Conservation (phyloP, 2,329 filamentous ascomycete species). For the Stachybotrys echinatus region DNA sequence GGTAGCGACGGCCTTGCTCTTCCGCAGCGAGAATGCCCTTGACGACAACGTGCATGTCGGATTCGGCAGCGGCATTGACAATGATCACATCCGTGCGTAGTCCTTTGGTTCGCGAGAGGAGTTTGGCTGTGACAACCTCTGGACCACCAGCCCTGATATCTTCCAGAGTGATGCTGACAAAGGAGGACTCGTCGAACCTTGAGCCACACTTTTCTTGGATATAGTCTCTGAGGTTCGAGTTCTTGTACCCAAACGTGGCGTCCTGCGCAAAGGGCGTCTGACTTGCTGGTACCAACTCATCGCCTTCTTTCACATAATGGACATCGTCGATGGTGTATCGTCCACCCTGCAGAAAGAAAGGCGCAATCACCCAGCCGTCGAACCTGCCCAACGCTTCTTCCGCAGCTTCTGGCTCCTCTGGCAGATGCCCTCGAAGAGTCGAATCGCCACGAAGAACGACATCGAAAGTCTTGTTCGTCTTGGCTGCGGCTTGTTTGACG, state of each 20-base stretch:
- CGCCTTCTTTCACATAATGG: slow-evolving; percentile 51
- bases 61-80: slow-evolving; percentile 47
- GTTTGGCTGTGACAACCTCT: slow-evolving; percentile 14
- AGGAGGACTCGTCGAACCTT: slow-evolving; percentile 15
- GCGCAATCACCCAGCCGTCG: slow-evolving; percentile 48
- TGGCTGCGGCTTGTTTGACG: slow-evolving; percentile 36
- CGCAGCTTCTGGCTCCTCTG: slow-evolving; percentile 45
- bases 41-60: slow-evolving; percentile 51
- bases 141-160: slow-evolving; percentile 25
- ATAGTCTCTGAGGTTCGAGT: slow-evolving; percentile 42
- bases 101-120: slow-evolving; percentile 25
- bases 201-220: slow-evolving; percentile 43
- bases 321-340: slow-evolving; percentile 49
- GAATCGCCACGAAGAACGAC: slow-evolving; percentile 51
- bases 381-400: slow-evolving; percentile 40
- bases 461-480: slow-evolving; percentile 36
- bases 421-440: slow-evolving; percentile 50
- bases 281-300: slow-evolving; percentile 32
- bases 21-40: slow-evolving; percentile 36
- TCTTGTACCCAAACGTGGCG: slow-evolving; percentile 51
- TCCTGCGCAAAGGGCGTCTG: slow-evolving; percentile 52
- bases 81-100: slow-evolving; percentile 41
- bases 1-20: slow-evolving; percentile 23
- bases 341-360: slow-evolving; percentile 53
- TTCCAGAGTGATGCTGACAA: slow-evolving; percentile 19